A percentile compares a stretch with the other conserved stretches of the same genome.
These are phyloP conservation scores for Teratosphaeria zuluensis DNA, from an alignment of 2,329 filamentous ascomycete species.

Conservation along the genomic window DNA sequence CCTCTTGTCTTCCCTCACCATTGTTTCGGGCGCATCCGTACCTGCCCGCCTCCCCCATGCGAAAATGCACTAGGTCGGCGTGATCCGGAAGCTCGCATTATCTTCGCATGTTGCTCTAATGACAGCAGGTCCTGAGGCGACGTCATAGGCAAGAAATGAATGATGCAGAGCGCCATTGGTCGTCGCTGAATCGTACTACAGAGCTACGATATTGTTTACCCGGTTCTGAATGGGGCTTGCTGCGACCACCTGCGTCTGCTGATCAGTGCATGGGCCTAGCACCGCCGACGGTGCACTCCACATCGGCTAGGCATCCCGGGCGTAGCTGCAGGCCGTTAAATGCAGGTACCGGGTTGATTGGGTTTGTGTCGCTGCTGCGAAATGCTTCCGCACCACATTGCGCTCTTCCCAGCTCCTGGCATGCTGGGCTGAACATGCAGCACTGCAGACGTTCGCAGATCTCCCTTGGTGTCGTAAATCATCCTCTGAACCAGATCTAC, in stretches of 20 bases:
- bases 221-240: neutral
- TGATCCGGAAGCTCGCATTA: neutral
- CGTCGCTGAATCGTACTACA: neutral
- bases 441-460: neutral
- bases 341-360: slow-evolving; percentile 1
- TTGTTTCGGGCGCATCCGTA: neutral
- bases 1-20: neutral
- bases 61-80: neutral
- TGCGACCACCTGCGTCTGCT: neutral
- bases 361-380: neutral
- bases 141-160: neutral
- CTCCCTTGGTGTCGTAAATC: neutral
- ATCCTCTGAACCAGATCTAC: neutral
- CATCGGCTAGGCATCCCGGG: neutral
- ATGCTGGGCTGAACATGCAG: neutral
- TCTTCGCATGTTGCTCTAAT: neutral
- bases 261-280: neutral
- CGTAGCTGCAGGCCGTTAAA: neutral
- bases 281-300: neutral
- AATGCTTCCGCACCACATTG: neutral
- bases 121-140: neutral
- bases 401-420: neutral
- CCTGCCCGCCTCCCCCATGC: neutral
- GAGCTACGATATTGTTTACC: neutral
- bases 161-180: neutral